Conservation (phyloP, 1,284 basidiomycete genomes). For the Fomes fomentarius region DNA sequence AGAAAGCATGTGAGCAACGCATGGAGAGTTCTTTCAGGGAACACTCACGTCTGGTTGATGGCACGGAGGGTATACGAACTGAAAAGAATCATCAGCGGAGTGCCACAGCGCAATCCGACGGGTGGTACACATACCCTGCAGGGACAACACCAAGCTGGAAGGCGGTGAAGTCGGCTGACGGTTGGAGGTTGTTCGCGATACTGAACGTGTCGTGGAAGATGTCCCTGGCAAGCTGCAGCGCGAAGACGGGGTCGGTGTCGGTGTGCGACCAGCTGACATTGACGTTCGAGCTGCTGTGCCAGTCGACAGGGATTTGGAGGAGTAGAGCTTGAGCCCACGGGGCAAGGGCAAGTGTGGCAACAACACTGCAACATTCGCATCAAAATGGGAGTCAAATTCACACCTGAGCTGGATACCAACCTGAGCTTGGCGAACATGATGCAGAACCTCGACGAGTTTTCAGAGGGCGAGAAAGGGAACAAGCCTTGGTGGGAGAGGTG, state of each 20-base stretch:
- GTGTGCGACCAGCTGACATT: constrained; percentile 52
- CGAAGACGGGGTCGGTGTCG: constrained; percentile 46
- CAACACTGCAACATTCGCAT: constrained; percentile 38
- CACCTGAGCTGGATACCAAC: constrained; percentile 23
- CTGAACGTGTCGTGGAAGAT: constrained; percentile 59
- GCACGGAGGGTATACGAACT: constrained; percentile 55
- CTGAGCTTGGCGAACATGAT: constrained; percentile 42
- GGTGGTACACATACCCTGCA: constrained; percentile 42
- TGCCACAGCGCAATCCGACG: background rate
- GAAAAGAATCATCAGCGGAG: background rate
- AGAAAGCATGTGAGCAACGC: background rate
- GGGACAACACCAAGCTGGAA: constrained; percentile 56
- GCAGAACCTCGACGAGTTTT: constrained; percentile 21
- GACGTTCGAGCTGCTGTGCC: constrained; percentile 36
- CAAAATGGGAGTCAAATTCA: background rate
- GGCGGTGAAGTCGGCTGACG: constrained; percentile 37
- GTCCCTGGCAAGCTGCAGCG: constrained; percentile 48
- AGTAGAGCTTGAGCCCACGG: constrained; percentile 55
- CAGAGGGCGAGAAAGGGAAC: constrained; percentile 8
- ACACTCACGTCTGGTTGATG: constrained; percentile 46
- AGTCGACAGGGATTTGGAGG: constrained; percentile 41
- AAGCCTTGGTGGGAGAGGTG: constrained; percentile 3
- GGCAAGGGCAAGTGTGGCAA: constrained; percentile 41
- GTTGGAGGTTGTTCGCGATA: constrained; percentile 60
- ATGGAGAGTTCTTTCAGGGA: background rate